Base-by-base conservation (phyloP, 495 filamentous ascomycete species). In the Amniculicola lignicola region DNA sequence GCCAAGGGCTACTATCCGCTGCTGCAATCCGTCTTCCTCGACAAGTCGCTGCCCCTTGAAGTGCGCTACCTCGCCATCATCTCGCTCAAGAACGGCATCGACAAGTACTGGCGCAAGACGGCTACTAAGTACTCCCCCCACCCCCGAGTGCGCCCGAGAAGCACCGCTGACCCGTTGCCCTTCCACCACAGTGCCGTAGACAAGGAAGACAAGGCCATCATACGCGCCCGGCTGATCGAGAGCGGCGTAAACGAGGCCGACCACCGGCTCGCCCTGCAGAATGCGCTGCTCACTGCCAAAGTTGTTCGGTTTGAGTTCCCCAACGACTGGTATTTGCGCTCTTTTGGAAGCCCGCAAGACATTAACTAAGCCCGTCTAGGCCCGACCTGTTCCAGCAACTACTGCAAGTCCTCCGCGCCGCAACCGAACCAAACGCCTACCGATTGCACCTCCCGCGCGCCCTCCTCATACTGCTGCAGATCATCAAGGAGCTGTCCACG, bases 71-170 rank as follows among this genome's bases (percentile, higher is more conserved):
- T 95, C n/a, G 83, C 90, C 15, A 83, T 96, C 44, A 96, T 96
- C 55, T 88, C 94, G 65, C 74, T 98, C 48, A 96, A 96, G 68
- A 95, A 96, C 69, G 93, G 89, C 22, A 88, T 96, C 64, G 92
- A 96, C 63, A 90, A 86, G 68, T 89, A 88, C 68, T 98, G 93
- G 93, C 80, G 93, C 35, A 85, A 82, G 63, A 83, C 81, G 2
- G 79, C 86, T 14, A 75, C 72, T 15, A 80, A 86, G 81, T 83
- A 74, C 36, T 73, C 51, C 11, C 40, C 25, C 29, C 7, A 7
- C 29, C 7, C 22, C 1, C 42, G 21, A 15, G n/a, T n/a, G n/a
- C n/a, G n/a, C n/a, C n/a, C n/a, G n/a, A n/a, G n/a, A n/a, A 9
- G 15, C 28, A 4, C 1, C 1, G 3, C 25, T 28, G 15, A 12